Evolutionary conservation across 495 filamentous ascomycete genomes (phyloP).

Genomic region (Podospora appendiculata): DNA sequence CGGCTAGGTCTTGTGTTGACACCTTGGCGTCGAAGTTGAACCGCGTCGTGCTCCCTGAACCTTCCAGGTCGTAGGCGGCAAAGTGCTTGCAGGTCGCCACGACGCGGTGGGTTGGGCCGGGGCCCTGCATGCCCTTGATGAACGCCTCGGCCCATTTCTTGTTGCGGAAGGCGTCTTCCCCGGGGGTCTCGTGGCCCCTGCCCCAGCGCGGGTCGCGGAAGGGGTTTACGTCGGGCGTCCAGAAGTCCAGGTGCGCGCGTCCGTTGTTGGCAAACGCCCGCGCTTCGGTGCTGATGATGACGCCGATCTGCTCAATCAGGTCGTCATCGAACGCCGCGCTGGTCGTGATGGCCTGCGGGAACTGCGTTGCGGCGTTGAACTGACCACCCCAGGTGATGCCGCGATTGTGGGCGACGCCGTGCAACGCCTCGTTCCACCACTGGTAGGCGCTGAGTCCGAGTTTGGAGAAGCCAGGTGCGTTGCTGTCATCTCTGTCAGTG

Average conservation of each 20-base stretch:
- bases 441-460: constrained; percentile 37
- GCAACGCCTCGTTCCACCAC: constrained; percentile 46
- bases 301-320: constrained; percentile 29
- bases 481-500: constrained; percentile 6
- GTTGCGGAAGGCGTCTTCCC: constrained; percentile 32
- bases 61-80: constrained; percentile 31
- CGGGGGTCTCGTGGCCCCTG: constrained; percentile 20
- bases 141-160: constrained; percentile 31
- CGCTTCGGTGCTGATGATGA: constrained; percentile 51
- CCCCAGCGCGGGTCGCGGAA: constrained; percentile 39
- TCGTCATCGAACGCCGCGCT: constrained; percentile 41
- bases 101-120: constrained; percentile 4
- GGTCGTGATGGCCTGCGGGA: constrained; percentile 35
- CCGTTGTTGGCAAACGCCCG: constrained; percentile 58
- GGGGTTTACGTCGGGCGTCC: constrained; percentile 1
- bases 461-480: constrained; percentile 26
- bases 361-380: constrained; percentile 36
- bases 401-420: constrained; percentile 27
- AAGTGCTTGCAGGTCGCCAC: constrained; percentile 36
- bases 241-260: constrained; percentile 47
- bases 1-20: constrained; percentile 33
- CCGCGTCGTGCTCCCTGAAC: constrained; percentile 7
- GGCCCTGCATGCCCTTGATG: constrained; percentile 19
- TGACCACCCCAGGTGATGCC: constrained; percentile 22
- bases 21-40: constrained; percentile 34